A percentile compares a stretch with the other conserved stretches of the same genome.
Conservation (phyloP, 257 asterid genomes). For the Salvia splendens region DNA sequence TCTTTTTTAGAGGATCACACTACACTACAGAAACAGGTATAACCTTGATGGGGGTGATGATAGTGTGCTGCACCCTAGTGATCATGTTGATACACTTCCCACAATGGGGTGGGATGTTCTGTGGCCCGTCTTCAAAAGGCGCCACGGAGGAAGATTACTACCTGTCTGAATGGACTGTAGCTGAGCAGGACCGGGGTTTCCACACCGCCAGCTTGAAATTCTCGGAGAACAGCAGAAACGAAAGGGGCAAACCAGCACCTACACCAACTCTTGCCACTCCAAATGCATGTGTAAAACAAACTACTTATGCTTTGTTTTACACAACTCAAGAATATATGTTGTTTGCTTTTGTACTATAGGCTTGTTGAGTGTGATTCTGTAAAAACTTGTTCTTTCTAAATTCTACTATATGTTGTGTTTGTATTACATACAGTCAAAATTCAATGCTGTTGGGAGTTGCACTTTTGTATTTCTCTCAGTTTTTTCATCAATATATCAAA, state of each 20-base stretch:
- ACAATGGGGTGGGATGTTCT: slow-evolving; percentile 92
- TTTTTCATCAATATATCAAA: neutral
- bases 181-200: slow-evolving; percentile 54
- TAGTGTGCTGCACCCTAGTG: slow-evolving; percentile 52
- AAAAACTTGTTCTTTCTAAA: too few species aligned
- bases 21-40: slow-evolving; percentile 70
- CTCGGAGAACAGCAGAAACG: slow-evolving; percentile 65
- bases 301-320: neutral
- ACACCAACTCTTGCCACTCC: slow-evolving; percentile 39
- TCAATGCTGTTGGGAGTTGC: neutral
- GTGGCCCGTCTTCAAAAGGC: slow-evolving; percentile 61
- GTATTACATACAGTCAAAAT: slow-evolving; percentile 2
- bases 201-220: slow-evolving; percentile 70
- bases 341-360: neutral
- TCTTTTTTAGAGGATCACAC: slow-evolving; percentile 72
- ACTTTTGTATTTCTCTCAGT: neutral
- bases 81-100: slow-evolving; percentile 65
- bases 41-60: slow-evolving; percentile 76
- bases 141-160: slow-evolving; percentile 77
- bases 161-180: slow-evolving; percentile 62
- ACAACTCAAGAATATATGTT: neutral
- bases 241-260: slow-evolving; percentile 57
- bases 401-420: neutral
- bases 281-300: slow-evolving; percentile 10
- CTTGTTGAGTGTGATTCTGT: neutral